Evolutionary conservation across 495 filamentous ascomycete species (phyloP).

Genomic region (Aspergillus leporis): DNA sequence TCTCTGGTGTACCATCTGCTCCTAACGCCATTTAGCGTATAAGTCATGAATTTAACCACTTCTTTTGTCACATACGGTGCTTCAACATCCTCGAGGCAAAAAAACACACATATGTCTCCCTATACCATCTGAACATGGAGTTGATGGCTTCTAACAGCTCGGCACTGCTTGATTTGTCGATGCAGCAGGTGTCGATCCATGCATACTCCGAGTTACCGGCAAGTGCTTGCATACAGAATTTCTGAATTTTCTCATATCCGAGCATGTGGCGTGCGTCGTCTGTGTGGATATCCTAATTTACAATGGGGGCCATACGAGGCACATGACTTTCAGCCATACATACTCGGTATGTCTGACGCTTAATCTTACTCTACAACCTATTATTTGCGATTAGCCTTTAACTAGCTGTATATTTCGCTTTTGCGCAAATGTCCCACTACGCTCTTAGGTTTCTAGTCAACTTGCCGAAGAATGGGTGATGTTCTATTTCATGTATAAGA

Average conservation of each 20-base stretch:
- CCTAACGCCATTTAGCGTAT: neutral
- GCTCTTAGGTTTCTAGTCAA: too few species aligned
- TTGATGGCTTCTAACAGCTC: conserved; percentile 44
- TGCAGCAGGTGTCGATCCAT: conserved; percentile 48
- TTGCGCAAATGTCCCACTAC: too few species aligned
- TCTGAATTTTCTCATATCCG: conserved; percentile 27
- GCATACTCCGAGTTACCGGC: conserved; percentile 23
- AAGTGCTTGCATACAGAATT: conserved; percentile 19
- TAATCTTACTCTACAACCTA: too few species aligned
- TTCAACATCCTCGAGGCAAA: neutral
- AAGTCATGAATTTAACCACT: neutral
- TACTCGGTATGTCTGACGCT: too few species aligned
- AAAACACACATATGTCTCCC: neutral
- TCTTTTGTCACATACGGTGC: neutral
- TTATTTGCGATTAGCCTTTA: too few species aligned
- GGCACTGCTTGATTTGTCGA: conserved; percentile 32
- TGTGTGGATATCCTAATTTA: conserved; percentile 29
- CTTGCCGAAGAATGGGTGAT: too few species aligned
- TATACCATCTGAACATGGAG: conserved; percentile 38
- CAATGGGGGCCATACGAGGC: too few species aligned
- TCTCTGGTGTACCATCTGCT: neutral
- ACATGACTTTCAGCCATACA: too few species aligned
- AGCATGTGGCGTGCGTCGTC: neutral
- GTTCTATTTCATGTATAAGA: too few species aligned
- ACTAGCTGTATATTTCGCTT: too few species aligned